Evolutionary conservation across 805 yeast genomes (phyloP), one percentile per base, ranked within the genome.

Genomic region (Candida railenensis): DNA sequence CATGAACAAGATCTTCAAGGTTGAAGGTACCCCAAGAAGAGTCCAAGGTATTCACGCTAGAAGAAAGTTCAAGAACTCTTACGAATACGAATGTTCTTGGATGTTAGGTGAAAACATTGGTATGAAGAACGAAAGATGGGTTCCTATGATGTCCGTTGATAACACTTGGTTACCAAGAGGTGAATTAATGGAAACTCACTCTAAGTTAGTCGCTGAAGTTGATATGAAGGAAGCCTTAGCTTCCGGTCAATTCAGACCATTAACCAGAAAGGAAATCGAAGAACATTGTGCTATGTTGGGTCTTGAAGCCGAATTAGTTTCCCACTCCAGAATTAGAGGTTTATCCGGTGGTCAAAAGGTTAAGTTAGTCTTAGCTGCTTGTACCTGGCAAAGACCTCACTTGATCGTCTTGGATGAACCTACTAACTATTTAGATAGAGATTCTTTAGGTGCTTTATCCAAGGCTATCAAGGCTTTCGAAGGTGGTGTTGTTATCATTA

Each of bases 221-320:
- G 99, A 95, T 78, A 92, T 94, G 99, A 94, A 94, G 87, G 99
- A 92, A 83, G 99, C 99, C 76, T 85, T 94, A 73, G 98, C 98
- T 71, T 92, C 98, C 65, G 99, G 99, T 82, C 99, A 94, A 83
- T 94, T 94, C 96, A 90, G 99, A 81, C 94, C 99, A 54, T 87
- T 94, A 76, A 94, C 98, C 77, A 91, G 99, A 87, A 94, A 94
- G 85, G 99, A 94, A 82, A 94, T 94, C 68, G 99, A 94, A 86
- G 86, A 83, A 68, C 99, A 94, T 82, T 94, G 99, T 82, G 83
- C 91, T 63, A 87, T 90, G 92, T 82, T 94, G 78, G 99, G 99
- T 81, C 82, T 94, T 73, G 99, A 94, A 60, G 85, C 98, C 67
- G 99, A 94, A 82, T 85, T 94, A 78, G 99, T 94, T 76, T 89